A percentile compares a stretch with the other conserved stretches of the same genome.
phyloP scores from a whole-genome alignment of 1,284 basidiomycete species.

The Taiwanofungus camphoratus region DNA sequence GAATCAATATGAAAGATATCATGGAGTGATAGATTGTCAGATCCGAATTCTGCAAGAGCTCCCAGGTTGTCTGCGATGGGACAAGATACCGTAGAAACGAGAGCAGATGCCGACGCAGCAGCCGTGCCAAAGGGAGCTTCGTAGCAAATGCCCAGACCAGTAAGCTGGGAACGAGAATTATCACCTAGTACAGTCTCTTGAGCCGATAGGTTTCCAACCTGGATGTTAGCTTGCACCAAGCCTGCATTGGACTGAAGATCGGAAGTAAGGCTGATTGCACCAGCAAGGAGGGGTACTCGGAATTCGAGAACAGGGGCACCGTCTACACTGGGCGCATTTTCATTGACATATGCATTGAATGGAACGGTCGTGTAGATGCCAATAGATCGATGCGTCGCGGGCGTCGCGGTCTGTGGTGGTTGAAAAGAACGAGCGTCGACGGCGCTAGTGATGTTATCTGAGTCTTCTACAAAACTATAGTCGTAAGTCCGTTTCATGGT shows the following conservation, averaged over 20 bases:
- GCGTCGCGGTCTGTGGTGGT: conserved; percentile 13
- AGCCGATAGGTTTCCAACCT: neutral
- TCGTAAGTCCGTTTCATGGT: conserved; percentile 23
- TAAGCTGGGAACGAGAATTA: neutral
- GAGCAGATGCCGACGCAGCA: neutral
- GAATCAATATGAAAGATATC: conserved; percentile 13
- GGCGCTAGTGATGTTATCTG: conserved; percentile 11
- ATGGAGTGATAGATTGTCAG: conserved; percentile 3
- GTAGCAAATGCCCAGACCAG: conserved; percentile 28
- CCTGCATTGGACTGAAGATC: conserved; percentile 35
- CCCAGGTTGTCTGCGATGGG: neutral
- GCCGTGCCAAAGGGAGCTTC: conserved; percentile 7
- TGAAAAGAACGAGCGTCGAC: conserved; percentile 17
- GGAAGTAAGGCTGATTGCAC: conserved; percentile 3
- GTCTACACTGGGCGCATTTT: conserved; percentile 4
- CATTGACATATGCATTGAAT: conserved; percentile 6
- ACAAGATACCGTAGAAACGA: neutral
- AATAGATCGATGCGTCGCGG: conserved; percentile 14
- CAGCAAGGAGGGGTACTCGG: conserved; percentile 13
- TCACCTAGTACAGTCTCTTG: neutral
- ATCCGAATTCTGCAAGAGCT: neutral
- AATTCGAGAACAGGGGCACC: conserved; percentile 11
- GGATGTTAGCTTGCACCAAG: neutral
- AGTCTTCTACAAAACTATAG: conserved; percentile 20
- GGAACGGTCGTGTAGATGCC: conserved; percentile 1